These are phyloP conservation scores for Solanum gracilifrons DNA, from an alignment of 257 asterid species.

Conservation along the genomic window DNA sequence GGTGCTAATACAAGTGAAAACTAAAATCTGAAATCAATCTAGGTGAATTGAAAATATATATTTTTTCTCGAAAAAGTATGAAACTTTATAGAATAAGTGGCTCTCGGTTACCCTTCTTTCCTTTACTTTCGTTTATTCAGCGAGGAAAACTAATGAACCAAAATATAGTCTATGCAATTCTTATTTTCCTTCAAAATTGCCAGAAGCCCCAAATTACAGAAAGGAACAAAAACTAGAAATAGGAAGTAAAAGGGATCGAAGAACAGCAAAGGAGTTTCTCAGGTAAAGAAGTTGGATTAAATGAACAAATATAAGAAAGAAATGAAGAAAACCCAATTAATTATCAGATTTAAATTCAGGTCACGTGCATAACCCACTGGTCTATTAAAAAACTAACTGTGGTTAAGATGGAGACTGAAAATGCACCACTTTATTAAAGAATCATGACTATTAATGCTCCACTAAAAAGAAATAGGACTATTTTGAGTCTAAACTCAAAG, in stretches of 20 bases:
- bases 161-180: background rate
- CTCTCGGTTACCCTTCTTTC: background rate
- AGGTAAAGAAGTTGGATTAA: background rate
- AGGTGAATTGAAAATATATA: background rate
- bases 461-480: too few species aligned
- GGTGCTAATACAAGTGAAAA: too few species aligned
- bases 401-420: too few species aligned
- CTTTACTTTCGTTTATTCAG: background rate
- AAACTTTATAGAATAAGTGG: background rate
- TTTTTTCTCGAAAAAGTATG: background rate
- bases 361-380: too few species aligned
- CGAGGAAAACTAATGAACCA: background rate
- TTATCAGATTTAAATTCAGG: background rate
- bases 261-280: background rate
- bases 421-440: too few species aligned
- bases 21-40: background rate
- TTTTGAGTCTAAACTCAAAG: too few species aligned
- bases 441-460: too few species aligned
- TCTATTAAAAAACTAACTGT: too few species aligned
- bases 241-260: background rate
- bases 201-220: background rate
- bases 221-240: background rate
- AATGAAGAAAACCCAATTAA: background rate
- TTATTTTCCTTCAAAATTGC: background rate
- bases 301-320: background rate